Base-by-base conservation (phyloP, 441 rosid genomes). In the Rhodomyrtus psidioides region DNA sequence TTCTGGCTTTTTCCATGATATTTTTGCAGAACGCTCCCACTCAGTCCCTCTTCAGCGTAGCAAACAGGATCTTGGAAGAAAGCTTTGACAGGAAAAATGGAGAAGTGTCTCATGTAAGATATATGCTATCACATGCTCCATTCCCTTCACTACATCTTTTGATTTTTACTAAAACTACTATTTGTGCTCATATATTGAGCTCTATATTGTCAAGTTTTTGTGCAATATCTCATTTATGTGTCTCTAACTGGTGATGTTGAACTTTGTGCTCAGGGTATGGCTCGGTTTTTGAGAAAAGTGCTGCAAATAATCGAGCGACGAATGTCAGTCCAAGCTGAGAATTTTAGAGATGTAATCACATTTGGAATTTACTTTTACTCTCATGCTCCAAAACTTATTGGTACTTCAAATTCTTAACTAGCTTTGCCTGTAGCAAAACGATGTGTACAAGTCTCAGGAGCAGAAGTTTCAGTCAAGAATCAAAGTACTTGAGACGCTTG, bases 381-480 rank as follows among this genome's bases (percentile, higher is more conserved):
- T 39, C 23, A 34, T 54, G 39, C 84, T 84, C 83, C 39, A 81
- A 84, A 62, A 59, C 55, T 76, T 55, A 85, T 86, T 84, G 39
- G 76, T 57, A 75, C 59, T 9, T 65, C 86, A 84, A 84, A 83
- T 56, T 86, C 87, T 88, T 84, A 82, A 88, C 62, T 70, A 87
- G 55, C 88, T 90, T 82, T 81, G 75, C 81, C 57, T 92, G 91
- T 94, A 96, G 99, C 98, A 96, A 94, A 95, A 94, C 81, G 95
- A 91, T 89, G 91, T 95, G 84, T 92, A 90, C 84, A 94, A 93
- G 92, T 92, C 92, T 81, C 96, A 98, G 55, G 99, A 98, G 87
- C 99, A 96, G 90, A 98, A 95, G 93, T 96, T 92, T 87, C 95
- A 92, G 87, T 93, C 95, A 65, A 95, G 95, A 90, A 90, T 96